Conservation (phyloP, 805 yeast species). For the Starmerella gropengiesseri region DNA sequence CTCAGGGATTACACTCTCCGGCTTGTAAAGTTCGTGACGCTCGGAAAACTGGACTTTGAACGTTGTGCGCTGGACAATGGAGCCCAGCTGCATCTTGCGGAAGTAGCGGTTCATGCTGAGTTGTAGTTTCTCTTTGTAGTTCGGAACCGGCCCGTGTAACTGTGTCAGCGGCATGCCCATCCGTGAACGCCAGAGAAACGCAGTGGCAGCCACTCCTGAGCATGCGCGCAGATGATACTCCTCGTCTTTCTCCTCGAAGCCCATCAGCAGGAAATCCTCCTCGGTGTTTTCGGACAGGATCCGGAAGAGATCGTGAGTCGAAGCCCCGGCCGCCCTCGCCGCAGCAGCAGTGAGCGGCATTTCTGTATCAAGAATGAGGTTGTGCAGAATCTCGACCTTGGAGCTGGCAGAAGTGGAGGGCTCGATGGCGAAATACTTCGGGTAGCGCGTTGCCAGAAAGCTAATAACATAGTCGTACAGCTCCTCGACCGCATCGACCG, state of each 20-base stretch:
- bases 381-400: slow-evolving; percentile 16
- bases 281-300: slow-evolving; percentile 35
- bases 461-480: slow-evolving; percentile 36
- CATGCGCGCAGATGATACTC: slow-evolving; percentile 46
- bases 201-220: slow-evolving; percentile 56
- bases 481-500: slow-evolving; percentile 38
- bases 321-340: slow-evolving; percentile 1
- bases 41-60: slow-evolving; percentile 52
- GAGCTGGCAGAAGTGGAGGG: slow-evolving; percentile 13
- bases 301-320: slow-evolving; percentile 3
- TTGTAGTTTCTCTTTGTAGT: slow-evolving; percentile 45
- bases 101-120: slow-evolving; percentile 60
- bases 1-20: slow-evolving; percentile 33
- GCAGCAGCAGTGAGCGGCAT: slow-evolving; percentile 8
- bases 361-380: slow-evolving; percentile 6
- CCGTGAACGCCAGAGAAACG: slow-evolving; percentile 52
- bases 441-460: slow-evolving; percentile 40
- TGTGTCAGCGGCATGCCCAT: slow-evolving; percentile 44
- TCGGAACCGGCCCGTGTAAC: slow-evolving; percentile 66
- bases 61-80: slow-evolving; percentile 52
- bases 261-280: slow-evolving; percentile 52
- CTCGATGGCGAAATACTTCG: slow-evolving; percentile 36
- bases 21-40: slow-evolving; percentile 41
- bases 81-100: slow-evolving; percentile 41
- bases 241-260: slow-evolving; percentile 33